phyloP scores from a whole-genome alignment of 2,329 filamentous ascomycete species.

The Fusarium sp. region DNA sequence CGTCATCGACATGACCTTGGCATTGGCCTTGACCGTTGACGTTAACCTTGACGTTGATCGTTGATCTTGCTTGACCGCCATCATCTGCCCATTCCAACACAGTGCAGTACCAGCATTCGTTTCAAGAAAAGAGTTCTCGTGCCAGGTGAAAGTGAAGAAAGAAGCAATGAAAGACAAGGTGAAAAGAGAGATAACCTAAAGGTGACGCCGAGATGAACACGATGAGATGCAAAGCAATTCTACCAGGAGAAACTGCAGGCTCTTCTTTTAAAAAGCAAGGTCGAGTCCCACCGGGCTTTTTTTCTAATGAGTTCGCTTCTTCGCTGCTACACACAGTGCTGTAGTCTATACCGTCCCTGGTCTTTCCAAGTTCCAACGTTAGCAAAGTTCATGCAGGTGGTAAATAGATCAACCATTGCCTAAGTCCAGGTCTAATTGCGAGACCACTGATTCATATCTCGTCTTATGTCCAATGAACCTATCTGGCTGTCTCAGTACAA shows the following conservation, averaged over 20 bases:
- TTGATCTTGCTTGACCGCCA: conserved; percentile 30
- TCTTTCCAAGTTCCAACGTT: background rate
- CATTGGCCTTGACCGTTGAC: background rate
- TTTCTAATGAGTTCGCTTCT: background rate
- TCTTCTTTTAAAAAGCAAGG: background rate
- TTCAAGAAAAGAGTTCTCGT: conserved; percentile 6
- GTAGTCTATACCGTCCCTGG: background rate
- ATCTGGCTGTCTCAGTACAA: background rate
- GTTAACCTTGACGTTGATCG: background rate
- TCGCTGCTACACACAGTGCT: background rate
- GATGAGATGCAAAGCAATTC: conserved; percentile 32
- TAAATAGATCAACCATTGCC: background rate
- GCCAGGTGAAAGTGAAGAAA: background rate
- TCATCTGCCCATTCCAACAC: conserved; percentile 1
- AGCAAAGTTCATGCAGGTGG: background rate
- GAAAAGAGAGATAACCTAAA: background rate
- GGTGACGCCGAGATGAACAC: conserved; percentile 6
- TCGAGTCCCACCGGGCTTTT: background rate
- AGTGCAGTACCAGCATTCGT: conserved; percentile 2
- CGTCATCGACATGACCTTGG: conserved; percentile 13
- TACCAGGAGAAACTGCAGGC: conserved; percentile 8
- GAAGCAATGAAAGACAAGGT: conserved; percentile 10
- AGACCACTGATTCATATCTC: conserved; percentile 7
- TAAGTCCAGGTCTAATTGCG: background rate
- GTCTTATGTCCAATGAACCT: conserved; percentile 1